phyloP scores from a whole-genome alignment of 2,329 filamentous ascomycete species.

The Lasiodiplodia gonubiensis region DNA sequence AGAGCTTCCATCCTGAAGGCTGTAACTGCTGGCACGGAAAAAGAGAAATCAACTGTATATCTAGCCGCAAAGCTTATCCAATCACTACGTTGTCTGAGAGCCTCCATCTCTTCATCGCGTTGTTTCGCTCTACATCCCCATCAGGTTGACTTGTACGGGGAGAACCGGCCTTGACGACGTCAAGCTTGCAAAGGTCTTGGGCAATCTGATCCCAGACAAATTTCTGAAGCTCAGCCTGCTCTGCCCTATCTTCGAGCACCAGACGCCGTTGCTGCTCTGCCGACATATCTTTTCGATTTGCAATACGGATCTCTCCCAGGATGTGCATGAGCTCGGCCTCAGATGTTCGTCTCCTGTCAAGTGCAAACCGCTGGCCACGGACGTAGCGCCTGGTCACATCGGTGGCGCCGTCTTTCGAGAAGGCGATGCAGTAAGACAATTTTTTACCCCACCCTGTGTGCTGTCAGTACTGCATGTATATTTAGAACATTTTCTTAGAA shows the following conservation, averaged over 20 bases:
- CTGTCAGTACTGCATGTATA: conserved; percentile 30
- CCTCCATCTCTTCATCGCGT: not conserved
- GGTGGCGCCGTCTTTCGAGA: conserved; percentile 82
- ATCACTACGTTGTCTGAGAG: not conserved
- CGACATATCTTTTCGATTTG: conserved; percentile 80
- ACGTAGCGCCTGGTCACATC: conserved; percentile 70
- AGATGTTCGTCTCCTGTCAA: conserved; percentile 75
- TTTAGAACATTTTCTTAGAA: conserved; percentile 9
- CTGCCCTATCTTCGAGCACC: conserved; percentile 77
- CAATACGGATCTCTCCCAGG: conserved; percentile 84
- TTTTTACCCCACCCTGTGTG: conserved; percentile 83
- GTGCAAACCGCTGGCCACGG: conserved; percentile 70
- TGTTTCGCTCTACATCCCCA: not conserved
- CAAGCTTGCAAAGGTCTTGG: conserved; percentile 72
- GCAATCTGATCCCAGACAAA: conserved; percentile 77
- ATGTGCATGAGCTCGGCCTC: conserved; percentile 92
- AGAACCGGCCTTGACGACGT: conserved; percentile 41
- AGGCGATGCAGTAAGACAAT: conserved; percentile 95
- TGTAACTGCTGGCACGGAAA: too few species aligned
- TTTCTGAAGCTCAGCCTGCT: conserved; percentile 75
- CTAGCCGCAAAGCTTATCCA: not conserved
- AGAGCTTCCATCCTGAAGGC: too few species aligned
- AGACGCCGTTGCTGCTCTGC: conserved; percentile 83
- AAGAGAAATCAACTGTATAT: too few species aligned
- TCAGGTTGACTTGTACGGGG: not conserved